Conservation (phyloP, 495 filamentous ascomycete genomes). For the Xanthoparmelia taractica region DNA sequence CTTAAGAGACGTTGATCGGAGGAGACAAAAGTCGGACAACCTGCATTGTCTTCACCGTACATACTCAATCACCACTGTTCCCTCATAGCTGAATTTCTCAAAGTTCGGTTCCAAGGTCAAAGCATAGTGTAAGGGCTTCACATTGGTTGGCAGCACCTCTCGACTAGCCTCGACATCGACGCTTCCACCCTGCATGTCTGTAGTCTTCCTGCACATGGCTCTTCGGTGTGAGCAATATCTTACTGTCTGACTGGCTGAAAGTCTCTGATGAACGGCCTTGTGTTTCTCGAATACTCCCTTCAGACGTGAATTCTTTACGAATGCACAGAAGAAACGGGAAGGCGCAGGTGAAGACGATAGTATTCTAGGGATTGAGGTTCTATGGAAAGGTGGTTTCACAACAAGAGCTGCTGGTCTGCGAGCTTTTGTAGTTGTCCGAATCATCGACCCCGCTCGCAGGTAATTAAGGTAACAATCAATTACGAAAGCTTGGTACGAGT, state of each 20-base stretch:
- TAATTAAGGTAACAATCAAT: not conserved
- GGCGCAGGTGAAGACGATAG: not conserved
- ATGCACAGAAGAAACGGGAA: not conserved
- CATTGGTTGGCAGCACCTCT: constrained; percentile 60
- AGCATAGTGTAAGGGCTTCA: constrained; percentile 60
- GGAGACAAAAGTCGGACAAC: constrained; percentile 10
- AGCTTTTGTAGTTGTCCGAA: constrained; percentile 10
- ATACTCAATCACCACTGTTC: constrained; percentile 57
- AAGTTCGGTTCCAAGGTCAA: constrained; percentile 61
- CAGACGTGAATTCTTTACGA: not conserved
- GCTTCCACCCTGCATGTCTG: constrained; percentile 29
- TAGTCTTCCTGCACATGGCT: constrained; percentile 34
- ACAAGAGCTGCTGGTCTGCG: constrained; percentile 15
- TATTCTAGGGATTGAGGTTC: not conserved
- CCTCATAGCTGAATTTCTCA: constrained; percentile 55
- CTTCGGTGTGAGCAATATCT: constrained; percentile 38
- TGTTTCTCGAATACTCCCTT: not conserved
- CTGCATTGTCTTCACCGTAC: constrained; percentile 25
- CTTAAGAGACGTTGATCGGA: constrained; percentile 28
- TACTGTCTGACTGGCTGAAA: constrained; percentile 5
- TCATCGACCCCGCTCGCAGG: constrained; percentile 18
- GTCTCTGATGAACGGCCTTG: not conserved
- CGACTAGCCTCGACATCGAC: constrained; percentile 47
- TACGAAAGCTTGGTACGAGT: not conserved
- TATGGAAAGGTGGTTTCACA: constrained; percentile 6